Evolutionary conservation across 2,329 filamentous ascomycete species (phyloP).

Genomic region (Coniella vitis): DNA sequence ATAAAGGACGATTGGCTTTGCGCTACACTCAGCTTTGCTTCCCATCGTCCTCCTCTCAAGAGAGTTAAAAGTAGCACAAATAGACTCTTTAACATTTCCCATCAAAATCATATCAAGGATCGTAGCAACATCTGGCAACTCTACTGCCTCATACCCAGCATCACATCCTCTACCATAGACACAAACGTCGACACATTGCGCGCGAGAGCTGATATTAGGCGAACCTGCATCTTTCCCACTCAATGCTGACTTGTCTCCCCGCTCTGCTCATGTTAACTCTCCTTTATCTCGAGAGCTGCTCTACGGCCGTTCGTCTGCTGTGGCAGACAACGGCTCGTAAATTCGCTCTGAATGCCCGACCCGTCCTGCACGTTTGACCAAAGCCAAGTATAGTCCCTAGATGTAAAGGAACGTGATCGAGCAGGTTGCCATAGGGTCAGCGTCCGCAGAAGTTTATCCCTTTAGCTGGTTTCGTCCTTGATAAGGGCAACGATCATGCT

Average conservation of each 20-base stretch:
- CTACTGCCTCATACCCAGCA: background rate
- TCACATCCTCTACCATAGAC: background rate
- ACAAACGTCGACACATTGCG: background rate
- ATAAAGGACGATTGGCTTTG: no score
- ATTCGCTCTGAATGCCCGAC: no score
- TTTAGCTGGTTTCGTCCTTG: constrained; percentile 80
- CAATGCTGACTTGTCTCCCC: no score
- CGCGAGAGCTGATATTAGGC: background rate
- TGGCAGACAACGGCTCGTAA: no score
- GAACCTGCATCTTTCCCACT: background rate
- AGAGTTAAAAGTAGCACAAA: background rate
- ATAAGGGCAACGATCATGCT: constrained; percentile 98
- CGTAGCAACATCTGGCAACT: constrained; percentile 4
- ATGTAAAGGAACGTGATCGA: background rate
- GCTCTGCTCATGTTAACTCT: no score
- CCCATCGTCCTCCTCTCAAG: background rate
- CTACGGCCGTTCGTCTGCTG: no score
- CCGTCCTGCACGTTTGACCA: no score
- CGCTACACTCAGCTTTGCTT: background rate
- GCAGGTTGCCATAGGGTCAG: background rate
- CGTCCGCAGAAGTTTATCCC: background rate
- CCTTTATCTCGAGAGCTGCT: no score
- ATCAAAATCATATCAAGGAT: constrained; percentile 5
- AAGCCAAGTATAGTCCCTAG: background rate
- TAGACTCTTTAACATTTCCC: background rate